A percentile compares a stretch with the other conserved stretches of the same genome.
phyloP scores from a whole-genome alignment of 306 rosid genomes.

The Pueraria montana region DNA sequence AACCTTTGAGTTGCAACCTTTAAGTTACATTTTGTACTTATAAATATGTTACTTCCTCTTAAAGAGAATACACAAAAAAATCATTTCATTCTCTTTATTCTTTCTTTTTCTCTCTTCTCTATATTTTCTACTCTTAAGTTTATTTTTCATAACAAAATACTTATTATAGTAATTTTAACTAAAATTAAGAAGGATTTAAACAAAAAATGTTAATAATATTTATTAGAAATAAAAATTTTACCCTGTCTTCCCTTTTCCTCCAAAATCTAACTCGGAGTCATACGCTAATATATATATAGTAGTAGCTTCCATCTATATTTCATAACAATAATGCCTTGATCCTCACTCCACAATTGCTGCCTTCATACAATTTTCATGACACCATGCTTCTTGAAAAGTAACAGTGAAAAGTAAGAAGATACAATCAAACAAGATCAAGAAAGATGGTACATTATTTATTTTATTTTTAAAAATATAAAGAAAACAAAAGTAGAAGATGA shows the following conservation, averaged over 20 bases:
- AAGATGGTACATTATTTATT: not conserved
- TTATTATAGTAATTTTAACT: not conserved
- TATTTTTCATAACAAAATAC: too few relatives aligned
- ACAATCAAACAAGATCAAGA: not conserved
- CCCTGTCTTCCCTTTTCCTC: not conserved
- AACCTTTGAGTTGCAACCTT: too few relatives aligned
- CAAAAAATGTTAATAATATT: too few relatives aligned
- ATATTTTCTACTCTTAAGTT: too few relatives aligned
- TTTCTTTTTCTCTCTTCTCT: too few relatives aligned
- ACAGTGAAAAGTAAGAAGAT: not conserved
- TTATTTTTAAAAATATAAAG: not conserved
- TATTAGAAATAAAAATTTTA: not conserved
- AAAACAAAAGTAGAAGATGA: not conserved
- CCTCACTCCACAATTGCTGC: not conserved
- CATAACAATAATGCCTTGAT: not conserved
- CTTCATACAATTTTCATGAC: conserved; percentile 8
- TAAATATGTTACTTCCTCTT: too few relatives aligned
- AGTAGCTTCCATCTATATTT: not conserved
- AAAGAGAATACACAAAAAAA: too few relatives aligned
- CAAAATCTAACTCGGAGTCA: not conserved
- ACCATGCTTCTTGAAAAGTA: not conserved
- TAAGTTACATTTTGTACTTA: too few relatives aligned
- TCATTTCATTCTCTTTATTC: too few relatives aligned
- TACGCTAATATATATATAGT: not conserved
- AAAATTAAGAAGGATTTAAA: too few relatives aligned